Base-by-base conservation (phyloP, 1,284 basidiomycete species). In the Tetrapyrgos nigripes region DNA sequence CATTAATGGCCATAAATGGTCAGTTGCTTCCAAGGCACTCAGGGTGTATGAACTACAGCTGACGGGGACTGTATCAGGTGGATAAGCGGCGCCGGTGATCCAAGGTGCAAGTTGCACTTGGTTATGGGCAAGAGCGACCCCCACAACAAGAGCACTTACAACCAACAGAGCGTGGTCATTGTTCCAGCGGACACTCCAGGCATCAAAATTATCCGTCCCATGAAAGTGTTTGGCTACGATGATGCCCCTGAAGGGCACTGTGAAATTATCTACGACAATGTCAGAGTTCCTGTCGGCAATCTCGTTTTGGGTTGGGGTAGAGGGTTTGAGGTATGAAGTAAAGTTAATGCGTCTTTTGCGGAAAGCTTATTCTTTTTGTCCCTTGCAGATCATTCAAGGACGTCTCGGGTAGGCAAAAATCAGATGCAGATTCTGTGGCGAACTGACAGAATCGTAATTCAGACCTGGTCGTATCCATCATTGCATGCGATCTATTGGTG, bases 1-100 rank as follows among this genome's bases (percentile, higher is more conserved):
- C 62, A 89, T 99, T 67, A 96, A 93, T 69, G 97, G 97, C 1
- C 95, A 97, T 78, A 99, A 99, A 85, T 98, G 97, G 96, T 88
- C 47, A 13, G 70, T 60, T 27, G 50, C 33, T 52, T 8, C 37
- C 26, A 19, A n/a, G n/a, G n/a, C 56, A 52, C 62, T 28, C 44
- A 37, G n/a, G 60, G 10, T 51, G 27, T 28, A 29, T 21, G 48
- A 51, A 31, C 27, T 6, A 33, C 11, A 4, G n/a, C n/a, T 33
- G 14, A 14, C 31, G 8, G 31, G 14, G 31, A n/a, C n/a, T 40
- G 17, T 26, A 58, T 3, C 59, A 91, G 89, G 93, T 98, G 93
- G 91, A 98, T 98, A 74, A 96, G 94, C 44, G 97, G 97, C 52
- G 97, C 97, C 4, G 96, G 96, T 33, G 96, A 99, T 75, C 95